Percentiles rank a stretch among this genome's conserved stretches.
Conservation (phyloP, 306 rosid genomes). For the Oxytropis ochrocephala region DNA sequence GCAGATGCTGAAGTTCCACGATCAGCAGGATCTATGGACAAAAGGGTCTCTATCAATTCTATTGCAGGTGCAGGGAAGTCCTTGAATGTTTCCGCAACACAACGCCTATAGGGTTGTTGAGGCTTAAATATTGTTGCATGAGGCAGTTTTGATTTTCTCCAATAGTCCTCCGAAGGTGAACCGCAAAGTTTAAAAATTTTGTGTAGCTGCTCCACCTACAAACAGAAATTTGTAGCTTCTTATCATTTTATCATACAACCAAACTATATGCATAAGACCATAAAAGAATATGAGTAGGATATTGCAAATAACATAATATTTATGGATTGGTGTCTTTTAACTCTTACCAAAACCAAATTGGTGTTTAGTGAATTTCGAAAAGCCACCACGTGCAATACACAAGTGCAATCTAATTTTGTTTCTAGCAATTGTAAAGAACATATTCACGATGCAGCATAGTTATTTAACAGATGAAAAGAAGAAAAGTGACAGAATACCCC, state of each 20-base stretch:
- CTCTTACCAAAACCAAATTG: background rate
- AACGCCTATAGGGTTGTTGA: slow-evolving; percentile 82
- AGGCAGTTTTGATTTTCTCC: slow-evolving; percentile 93
- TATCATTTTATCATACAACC: slow-evolving; percentile 10
- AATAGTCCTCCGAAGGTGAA: slow-evolving; percentile 87
- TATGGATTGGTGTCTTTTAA: background rate
- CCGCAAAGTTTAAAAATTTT: slow-evolving; percentile 93
- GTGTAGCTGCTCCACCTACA: slow-evolving; percentile 89
- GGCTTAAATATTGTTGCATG: slow-evolving; percentile 96
- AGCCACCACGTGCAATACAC: background rate
- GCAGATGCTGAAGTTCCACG: slow-evolving; percentile 84
- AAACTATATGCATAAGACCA: background rate
- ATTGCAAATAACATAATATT: background rate
- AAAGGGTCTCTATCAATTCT: slow-evolving; percentile 63
- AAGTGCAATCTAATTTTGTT: background rate
- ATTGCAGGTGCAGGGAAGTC: slow-evolving; percentile 81
- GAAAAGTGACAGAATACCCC: slow-evolving; percentile 4
- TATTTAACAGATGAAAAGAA: background rate
- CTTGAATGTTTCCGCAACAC: slow-evolving; percentile 78
- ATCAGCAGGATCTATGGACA: slow-evolving; percentile 87
- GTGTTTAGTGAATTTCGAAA: background rate
- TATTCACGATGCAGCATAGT: background rate
- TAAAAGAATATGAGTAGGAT: background rate
- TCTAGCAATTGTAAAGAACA: background rate
- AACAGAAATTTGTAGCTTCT: slow-evolving; percentile 15